Conservation (phyloP, 2,329 filamentous ascomycete species). For the Parastagonospora nodorum region DNA sequence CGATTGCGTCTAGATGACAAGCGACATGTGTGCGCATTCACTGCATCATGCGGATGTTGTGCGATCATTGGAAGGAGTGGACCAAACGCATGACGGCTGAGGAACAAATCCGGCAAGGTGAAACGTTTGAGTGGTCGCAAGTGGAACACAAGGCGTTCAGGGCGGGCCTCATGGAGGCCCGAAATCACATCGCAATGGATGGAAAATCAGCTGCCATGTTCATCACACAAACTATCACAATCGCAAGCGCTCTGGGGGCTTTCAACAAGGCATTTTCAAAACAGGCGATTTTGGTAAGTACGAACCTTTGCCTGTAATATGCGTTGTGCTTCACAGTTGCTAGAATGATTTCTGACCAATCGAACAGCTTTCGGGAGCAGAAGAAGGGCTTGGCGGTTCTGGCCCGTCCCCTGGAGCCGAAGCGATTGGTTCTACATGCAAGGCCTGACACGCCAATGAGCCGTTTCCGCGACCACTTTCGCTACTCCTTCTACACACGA, state of each 20-base stretch:
- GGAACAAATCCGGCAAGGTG: slow-evolving; percentile 23
- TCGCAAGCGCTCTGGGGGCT: slow-evolving; percentile 25
- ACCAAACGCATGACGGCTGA: slow-evolving; percentile 17
- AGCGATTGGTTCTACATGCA: slow-evolving; percentile 28
- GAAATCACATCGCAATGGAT: slow-evolving; percentile 9
- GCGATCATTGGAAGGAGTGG: slow-evolving; percentile 20
- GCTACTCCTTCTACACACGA: slow-evolving; percentile 17
- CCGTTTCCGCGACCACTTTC: slow-evolving; percentile 22
- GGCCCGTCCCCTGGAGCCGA: slow-evolving; percentile 2
- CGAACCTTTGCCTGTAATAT: slow-evolving; percentile 14
- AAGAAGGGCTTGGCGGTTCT: slow-evolving; percentile 22
- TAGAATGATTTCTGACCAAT: slow-evolving; percentile 20
- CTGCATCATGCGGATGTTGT: slow-evolving; percentile 1
- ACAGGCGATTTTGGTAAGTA: slow-evolving; percentile 12
- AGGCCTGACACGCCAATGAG: slow-evolving; percentile 22
- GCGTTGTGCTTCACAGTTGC: not conserved
- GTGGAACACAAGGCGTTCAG: slow-evolving; percentile 31
- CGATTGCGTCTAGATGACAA: too few species aligned
- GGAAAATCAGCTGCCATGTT: not conserved
- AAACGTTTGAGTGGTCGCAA: slow-evolving; percentile 21
- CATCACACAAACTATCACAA: slow-evolving; percentile 24
- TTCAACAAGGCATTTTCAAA: slow-evolving; percentile 14
- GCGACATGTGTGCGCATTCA: slow-evolving; percentile 2
- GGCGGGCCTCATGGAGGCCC: slow-evolving; percentile 10
- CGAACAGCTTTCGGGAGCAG: not conserved